phyloP scores from a whole-genome alignment of 805 yeast genomes.

The Candida gorgasii region DNA sequence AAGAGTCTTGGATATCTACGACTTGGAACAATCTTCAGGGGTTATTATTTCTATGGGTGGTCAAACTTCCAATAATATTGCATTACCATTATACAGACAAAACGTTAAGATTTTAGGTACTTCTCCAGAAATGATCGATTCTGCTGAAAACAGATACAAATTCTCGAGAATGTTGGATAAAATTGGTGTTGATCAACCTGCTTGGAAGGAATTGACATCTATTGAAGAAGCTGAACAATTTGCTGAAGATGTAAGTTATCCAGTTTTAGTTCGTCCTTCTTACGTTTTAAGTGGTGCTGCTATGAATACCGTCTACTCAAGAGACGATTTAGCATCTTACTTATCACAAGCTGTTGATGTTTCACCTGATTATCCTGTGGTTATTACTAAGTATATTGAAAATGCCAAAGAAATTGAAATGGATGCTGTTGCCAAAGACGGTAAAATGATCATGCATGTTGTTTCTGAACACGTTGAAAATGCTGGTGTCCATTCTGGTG shows the following conservation, averaged over 20 bases:
- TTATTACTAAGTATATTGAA: constrained; percentile 91
- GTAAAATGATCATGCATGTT: constrained; percentile 89
- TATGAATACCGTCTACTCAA: constrained; percentile 93
- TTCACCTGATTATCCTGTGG: constrained; percentile 97
- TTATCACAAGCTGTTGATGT: constrained; percentile 94
- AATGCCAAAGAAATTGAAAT: constrained; percentile 97
- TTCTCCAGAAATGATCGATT: constrained; percentile 96
- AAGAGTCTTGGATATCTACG: constrained; percentile 92
- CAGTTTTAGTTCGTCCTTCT: constrained; percentile 96
- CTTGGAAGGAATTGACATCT: constrained; percentile 97
- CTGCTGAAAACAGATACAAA: constrained; percentile 97
- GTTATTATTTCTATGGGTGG: constrained; percentile 98
- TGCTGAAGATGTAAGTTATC: constrained; percentile 88
- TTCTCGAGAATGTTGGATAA: constrained; percentile 95
- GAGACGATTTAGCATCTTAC: constrained; percentile 83
- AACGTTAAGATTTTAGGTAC: constrained; percentile 95
- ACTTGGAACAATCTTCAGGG: constrained; percentile 85
- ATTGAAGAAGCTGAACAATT: constrained; percentile 89
- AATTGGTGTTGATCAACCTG: constrained; percentile 98
- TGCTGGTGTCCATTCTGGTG: constrained; percentile 99
- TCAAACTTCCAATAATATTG: constrained; percentile 96
- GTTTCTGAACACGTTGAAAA: constrained; percentile 97
- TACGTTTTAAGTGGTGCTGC: constrained; percentile 98
- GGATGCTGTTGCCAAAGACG: constrained; percentile 92
- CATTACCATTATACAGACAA: constrained; percentile 87